These are phyloP conservation scores for Antarctomyces pellizariae DNA, from an alignment of 495 filamentous ascomycete genomes.

Conservation along the genomic window DNA sequence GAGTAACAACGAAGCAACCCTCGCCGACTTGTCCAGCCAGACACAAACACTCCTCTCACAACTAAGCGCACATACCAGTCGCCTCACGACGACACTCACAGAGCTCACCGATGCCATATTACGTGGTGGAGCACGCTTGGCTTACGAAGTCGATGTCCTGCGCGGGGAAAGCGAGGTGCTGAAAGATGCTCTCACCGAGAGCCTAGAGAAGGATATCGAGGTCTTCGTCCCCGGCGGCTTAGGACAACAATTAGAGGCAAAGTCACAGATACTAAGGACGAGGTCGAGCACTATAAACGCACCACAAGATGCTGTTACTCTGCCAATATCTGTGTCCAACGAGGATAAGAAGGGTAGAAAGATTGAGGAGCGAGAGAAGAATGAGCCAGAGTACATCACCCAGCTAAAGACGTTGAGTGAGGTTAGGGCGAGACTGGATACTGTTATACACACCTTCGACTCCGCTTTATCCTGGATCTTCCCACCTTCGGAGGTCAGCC, in stretches of 20 bases:
- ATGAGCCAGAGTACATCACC: slow-evolving; percentile 37
- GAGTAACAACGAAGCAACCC: slow-evolving; percentile 27
- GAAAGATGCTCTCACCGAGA: slow-evolving; percentile 52
- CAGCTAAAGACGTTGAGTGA: slow-evolving; percentile 60
- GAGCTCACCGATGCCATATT: slow-evolving; percentile 88
- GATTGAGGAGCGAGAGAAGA: slow-evolving; percentile 2
- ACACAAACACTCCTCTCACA: slow-evolving; percentile 68
- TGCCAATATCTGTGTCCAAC: too few relatives aligned
- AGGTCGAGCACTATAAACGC: too few relatives aligned
- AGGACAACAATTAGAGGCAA: slow-evolving; percentile 8
- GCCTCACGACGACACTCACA: slow-evolving; percentile 62
- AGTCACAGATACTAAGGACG: too few relatives aligned
- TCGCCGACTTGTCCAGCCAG: slow-evolving; percentile 56
- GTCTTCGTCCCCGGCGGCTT: slow-evolving; percentile 39
- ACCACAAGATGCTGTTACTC: not conserved
- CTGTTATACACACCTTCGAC: slow-evolving; percentile 71
- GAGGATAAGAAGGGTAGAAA: slow-evolving; percentile 1
- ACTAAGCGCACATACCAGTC: slow-evolving; percentile 65
- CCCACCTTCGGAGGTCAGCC: slow-evolving; percentile 51
- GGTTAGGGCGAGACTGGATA: slow-evolving; percentile 61
- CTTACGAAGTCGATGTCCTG: slow-evolving; percentile 86
- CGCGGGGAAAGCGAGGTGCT: slow-evolving; percentile 63
- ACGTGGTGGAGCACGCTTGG: slow-evolving; percentile 58
- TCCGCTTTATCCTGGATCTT: slow-evolving; percentile 86
- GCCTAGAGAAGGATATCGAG: slow-evolving; percentile 39